Base-by-base conservation (phyloP, 2,329 filamentous ascomycete species). In the Nothophoma quercina region DNA sequence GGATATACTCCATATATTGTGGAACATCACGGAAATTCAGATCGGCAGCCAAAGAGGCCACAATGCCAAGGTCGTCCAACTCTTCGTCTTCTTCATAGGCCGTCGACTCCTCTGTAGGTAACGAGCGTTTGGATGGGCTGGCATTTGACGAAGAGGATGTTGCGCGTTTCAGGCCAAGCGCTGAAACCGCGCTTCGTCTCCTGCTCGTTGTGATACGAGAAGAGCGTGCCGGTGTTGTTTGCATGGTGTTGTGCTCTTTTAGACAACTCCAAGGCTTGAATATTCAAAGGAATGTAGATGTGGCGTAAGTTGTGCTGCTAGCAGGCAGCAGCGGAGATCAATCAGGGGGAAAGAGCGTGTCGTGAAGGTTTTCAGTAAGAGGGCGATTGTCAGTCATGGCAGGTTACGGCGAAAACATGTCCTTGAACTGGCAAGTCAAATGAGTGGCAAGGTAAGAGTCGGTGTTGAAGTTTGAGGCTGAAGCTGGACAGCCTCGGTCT, bases 1-100 rank as follows among this genome's bases (percentile, higher is more conserved):
- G 82, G 41, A 88, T 82, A 70, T 87, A 83, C 43, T 81, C 77
- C 67, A 91, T 85, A 18, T 78, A 85, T 67, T 89, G 87, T 0
- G 84, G 79, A 1, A 87, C 82, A 68, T 88, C 85, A 42, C 83
- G 78, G 5, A 88, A 79, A 22, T 77, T 80, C 12, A 85, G 74
- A 58, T 87, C 82, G 25, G 79, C 75, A 10, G 81, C 79, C 0
- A 90, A 75, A 3, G 82, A 77, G 25, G 78, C 76, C 13, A 85
- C 77, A 8, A 85, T 74, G 9, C 87, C 88, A 12, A 77, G 70
- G 62, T 90, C 86, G 35, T 86, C 81, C 13, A 91, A 81, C 25
- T 60, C 58, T 34, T 70, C 67, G 42, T 81, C 77, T 9, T 75
- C 67, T n/a, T 64, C 53, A 39, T 44, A 46, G 13, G 34, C 77